These are phyloP conservation scores for Ogataea angusta DNA, from an alignment of 805 yeast genomes.

Conservation along the genomic window DNA sequence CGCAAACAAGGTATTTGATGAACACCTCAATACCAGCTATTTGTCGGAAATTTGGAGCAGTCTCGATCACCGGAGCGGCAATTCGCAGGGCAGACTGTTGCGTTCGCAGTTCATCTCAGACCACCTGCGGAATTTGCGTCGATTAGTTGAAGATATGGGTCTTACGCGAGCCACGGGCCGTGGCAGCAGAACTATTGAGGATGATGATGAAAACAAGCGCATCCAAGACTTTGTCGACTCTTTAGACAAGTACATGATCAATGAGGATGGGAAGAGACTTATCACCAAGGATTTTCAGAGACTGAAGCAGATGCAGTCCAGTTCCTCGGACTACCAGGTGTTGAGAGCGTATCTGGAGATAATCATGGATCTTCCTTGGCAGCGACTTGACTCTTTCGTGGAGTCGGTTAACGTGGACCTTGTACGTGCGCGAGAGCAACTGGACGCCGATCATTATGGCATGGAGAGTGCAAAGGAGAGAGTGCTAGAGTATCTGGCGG, in stretches of 20 bases:
- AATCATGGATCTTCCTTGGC: constrained; percentile 64
- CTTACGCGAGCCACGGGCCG: constrained; percentile 9
- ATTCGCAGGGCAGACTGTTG: constrained; percentile 21
- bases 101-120: constrained; percentile 29
- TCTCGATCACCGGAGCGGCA: constrained; percentile 23
- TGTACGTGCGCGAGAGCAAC: constrained; percentile 46
- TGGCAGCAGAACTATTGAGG: constrained; percentile 28
- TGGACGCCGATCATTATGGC: constrained; percentile 79
- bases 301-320: constrained; percentile 51
- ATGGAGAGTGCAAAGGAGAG: constrained; percentile 70
- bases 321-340: constrained; percentile 62
- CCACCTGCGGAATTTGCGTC: constrained; percentile 29
- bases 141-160: constrained; percentile 23
- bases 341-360: constrained; percentile 62
- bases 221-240: constrained; percentile 31
- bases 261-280: constrained; percentile 41
- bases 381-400: constrained; percentile 20
- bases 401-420: constrained; percentile 43
- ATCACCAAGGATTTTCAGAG: constrained; percentile 51
- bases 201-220: constrained; percentile 38
- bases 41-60: constrained; percentile 30
- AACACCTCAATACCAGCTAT: constrained; percentile 25
- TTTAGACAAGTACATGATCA: constrained; percentile 33
- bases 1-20: constrained; percentile 25
- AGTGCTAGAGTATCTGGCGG: constrained; percentile 75